Evolutionary conservation across 2,329 filamentous ascomycete species (phyloP), one percentile per base, ranked within the genome.

Genomic region (Septoria linicola): DNA sequence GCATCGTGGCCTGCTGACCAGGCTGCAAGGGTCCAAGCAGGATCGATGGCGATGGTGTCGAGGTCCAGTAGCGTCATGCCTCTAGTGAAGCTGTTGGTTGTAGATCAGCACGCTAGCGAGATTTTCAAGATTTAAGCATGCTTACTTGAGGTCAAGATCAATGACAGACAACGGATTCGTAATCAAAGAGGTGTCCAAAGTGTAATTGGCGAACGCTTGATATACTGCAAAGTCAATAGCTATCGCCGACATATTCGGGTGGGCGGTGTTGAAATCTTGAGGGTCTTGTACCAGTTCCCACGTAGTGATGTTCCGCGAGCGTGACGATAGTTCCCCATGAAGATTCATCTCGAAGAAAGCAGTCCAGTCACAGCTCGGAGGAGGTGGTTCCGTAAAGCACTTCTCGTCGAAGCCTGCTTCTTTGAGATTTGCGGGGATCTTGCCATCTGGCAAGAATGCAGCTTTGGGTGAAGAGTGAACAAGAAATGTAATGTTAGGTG

Each of bases 201-300:
- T 49, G 51, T 66, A 67, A 17, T 41, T 56, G 5, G 60, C 59
- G 45, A 64, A 65, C 25, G 36, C 49, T 7, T 49, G 40, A 32
- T 57, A 55, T 2, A 55, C 50, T 2, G 51, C 49, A 16, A 55
- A 58, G 25, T 61, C 59, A 6, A 55, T 49, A 8, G 8, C 16
- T 4, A 40, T 6, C 11, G 31, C 16, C 17, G 36, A 19, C 6
- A 19, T 23, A 20, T 19, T 8, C 36, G 36, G 20, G 16, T 19
- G 7, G 31, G 11, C 13, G 7, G 14, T 20, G 16, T 23, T 14
- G 10, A 23, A 5, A 8, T 23, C 20, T 23, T 19, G 7, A 5
- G 20, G 20, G 36, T 40, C 8, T 14, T 7, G 3, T 2, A 41
- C 42, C 4, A 59, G 23, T 17, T 58, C 51, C 16, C 55, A 44